Evolutionary conservation across 1,284 basidiomycete species (phyloP).

Genomic region (Melampsora americana): DNA sequence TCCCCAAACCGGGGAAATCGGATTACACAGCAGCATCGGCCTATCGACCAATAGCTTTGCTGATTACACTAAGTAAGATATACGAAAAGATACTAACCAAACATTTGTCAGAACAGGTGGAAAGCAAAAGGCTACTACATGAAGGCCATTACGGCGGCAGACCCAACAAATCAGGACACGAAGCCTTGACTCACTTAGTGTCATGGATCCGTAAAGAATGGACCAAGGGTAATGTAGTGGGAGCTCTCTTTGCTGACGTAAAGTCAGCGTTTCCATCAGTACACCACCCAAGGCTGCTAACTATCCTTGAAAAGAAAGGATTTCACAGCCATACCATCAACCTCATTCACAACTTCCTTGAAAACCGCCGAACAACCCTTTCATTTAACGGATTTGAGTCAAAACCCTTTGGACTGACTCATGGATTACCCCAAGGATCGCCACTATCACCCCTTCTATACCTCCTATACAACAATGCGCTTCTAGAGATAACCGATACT

Average conservation of each 20-base stretch:
- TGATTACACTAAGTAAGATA: no score
- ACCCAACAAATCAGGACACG: no score
- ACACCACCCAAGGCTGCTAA: neutral
- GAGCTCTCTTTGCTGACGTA: neutral
- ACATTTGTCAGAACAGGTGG: neutral
- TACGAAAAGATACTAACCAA: neutral
- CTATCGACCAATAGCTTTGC: no score
- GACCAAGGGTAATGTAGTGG: neutral
- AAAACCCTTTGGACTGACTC: neutral
- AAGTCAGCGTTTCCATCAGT: neutral
- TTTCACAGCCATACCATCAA: neutral
- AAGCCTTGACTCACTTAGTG: neutral
- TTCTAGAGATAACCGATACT: neutral
- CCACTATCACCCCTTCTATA: slow-evolving; percentile 11
- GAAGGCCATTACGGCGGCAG: neutral
- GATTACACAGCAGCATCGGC: no score
- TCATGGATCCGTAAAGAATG: neutral
- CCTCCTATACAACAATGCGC: slow-evolving; percentile 6
- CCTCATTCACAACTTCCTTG: neutral
- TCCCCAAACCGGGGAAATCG: slow-evolving; percentile 5
- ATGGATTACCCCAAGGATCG: slow-evolving; percentile 16
- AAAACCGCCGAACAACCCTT: neutral
- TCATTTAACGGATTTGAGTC: neutral
- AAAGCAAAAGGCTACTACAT: no score
- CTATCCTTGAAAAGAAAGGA: neutral